Evolutionary conservation across 495 filamentous ascomycete species (phyloP).

Genomic region (Wilcoxina mikolae): DNA sequence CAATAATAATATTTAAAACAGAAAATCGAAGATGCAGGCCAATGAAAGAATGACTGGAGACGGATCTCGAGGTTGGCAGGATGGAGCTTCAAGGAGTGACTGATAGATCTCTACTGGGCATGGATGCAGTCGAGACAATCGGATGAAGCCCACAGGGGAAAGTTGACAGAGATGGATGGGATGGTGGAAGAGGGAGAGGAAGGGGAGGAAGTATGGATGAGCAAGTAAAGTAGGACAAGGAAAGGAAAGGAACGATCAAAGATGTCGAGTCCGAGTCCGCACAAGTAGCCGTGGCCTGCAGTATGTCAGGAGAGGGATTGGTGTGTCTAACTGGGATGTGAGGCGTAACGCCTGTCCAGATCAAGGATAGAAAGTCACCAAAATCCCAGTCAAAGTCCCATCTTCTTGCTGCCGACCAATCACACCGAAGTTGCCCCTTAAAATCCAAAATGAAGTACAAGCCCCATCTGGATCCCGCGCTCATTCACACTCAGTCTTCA

Average conservation of each 20-base stretch:
- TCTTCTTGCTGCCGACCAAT: background rate
- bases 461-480: background rate
- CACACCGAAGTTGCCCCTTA: background rate
- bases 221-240: conserved; percentile 1
- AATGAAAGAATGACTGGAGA: background rate
- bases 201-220: background rate
- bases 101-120: conserved; percentile 17
- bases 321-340: background rate
- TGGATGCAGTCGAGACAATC: background rate
- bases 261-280: background rate
- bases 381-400: background rate
- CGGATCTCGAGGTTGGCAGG: background rate
- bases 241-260: background rate
- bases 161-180: conserved; percentile 3
- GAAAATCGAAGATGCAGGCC: background rate
- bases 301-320: background rate
- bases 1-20: background rate
- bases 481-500: background rate
- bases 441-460: background rate
- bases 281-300: background rate
- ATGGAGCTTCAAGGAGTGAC: conserved; percentile 20
- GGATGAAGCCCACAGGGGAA: background rate
- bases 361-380: background rate
- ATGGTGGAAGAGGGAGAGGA: background rate
- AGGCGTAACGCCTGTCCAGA: background rate